phyloP scores from a whole-genome alignment of 2,329 filamentous ascomycete species.

The Akanthomyces muscarius region DNA sequence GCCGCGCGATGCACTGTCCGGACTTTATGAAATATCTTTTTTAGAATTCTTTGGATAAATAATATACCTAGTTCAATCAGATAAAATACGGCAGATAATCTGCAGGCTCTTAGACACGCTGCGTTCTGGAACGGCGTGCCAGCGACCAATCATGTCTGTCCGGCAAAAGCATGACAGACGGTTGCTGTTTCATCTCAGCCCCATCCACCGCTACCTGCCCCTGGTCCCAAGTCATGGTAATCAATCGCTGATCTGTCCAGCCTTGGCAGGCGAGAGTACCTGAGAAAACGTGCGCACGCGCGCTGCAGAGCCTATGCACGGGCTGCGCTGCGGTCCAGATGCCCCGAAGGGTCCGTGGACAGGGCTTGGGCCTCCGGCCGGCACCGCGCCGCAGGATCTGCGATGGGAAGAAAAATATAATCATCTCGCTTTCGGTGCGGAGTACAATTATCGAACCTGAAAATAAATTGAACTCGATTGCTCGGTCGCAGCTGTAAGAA shows the following conservation, averaged over 20 bases:
- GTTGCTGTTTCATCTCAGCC: neutral
- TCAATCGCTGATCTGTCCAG: neutral
- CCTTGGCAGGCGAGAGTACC: neutral
- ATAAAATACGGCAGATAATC: neutral
- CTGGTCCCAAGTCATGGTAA: neutral
- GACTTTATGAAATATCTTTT: neutral
- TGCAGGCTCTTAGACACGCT: neutral
- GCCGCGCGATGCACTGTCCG: neutral
- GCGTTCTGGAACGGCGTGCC: neutral
- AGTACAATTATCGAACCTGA: no score
- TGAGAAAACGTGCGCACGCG: neutral
- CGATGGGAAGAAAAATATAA: no score
- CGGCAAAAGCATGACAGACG: neutral
- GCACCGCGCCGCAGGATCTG: neutral
- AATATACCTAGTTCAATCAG: neutral
- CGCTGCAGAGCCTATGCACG: neutral
- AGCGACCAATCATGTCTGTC: neutral
- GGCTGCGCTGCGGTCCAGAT: neutral
- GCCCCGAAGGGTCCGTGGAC: neutral
- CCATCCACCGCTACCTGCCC: neutral
- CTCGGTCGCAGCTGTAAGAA: no score
- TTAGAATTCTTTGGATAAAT: conserved; percentile 1
- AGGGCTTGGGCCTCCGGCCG: neutral
- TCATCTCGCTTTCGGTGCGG: no score
- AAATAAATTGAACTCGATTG: no score